These are phyloP conservation scores for Penicillium pancosmium DNA, from an alignment of 495 filamentous ascomycete species.

Conservation along the genomic window DNA sequence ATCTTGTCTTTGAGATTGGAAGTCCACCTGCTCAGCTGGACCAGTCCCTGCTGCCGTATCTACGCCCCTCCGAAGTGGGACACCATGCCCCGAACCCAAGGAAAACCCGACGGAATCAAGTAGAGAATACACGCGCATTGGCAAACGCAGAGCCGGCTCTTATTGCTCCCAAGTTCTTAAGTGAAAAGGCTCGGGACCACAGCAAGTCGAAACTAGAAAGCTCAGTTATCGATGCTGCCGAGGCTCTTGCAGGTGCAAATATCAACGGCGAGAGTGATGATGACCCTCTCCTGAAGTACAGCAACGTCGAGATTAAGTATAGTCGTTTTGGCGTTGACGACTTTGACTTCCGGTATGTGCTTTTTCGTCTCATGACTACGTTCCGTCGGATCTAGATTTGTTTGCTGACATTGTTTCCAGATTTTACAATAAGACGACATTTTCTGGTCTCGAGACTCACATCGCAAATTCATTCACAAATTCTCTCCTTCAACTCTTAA, in stretches of 20 bases:
- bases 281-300: constrained; percentile 83
- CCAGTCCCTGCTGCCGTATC: constrained; percentile 64
- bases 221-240: constrained; percentile 62
- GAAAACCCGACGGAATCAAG: constrained; percentile 73
- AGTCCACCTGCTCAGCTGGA: constrained; percentile 79
- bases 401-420: constrained; percentile 44
- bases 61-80: constrained; percentile 70
- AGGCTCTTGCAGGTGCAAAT: constrained; percentile 61
- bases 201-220: constrained; percentile 54
- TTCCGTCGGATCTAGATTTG: neutral
- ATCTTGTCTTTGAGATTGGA: constrained; percentile 79
- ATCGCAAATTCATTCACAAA: constrained; percentile 97
- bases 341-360: constrained; percentile 86
- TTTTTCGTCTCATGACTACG: neutral
- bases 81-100: constrained; percentile 78
- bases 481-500: constrained; percentile 85
- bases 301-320: constrained; percentile 93
- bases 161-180: constrained; percentile 83
- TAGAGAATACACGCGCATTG: constrained; percentile 71
- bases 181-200: constrained; percentile 81
- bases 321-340: constrained; percentile 97
- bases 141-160: constrained; percentile 54
- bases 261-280: constrained; percentile 62
- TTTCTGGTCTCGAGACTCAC: constrained; percentile 93
- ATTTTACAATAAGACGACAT: constrained; percentile 88